A percentile compares a stretch with the other conserved stretches of the same genome.
phyloP scores from a whole-genome alignment of 2,329 filamentous ascomycete species.

The Podosphaera xanthii region DNA sequence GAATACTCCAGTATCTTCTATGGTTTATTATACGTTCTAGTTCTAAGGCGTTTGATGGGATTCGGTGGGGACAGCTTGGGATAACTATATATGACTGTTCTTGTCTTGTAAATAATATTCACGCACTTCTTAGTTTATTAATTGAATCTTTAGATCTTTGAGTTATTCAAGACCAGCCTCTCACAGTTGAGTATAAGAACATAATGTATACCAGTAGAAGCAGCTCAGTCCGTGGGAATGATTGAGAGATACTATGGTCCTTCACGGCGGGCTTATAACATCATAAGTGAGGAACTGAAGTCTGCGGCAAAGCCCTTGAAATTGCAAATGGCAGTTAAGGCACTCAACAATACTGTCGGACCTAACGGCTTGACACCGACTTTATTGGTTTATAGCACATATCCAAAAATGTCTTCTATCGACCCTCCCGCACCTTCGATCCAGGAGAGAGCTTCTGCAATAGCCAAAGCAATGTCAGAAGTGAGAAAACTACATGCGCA shows the following conservation, averaged over 20 bases:
- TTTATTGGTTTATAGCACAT: background rate
- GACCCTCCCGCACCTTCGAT: background rate
- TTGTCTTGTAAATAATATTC: too few relatives aligned
- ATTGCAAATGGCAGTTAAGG: slow-evolving; percentile 1
- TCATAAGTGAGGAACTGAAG: background rate
- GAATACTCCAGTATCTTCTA: too few relatives aligned
- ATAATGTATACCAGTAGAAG: slow-evolving; percentile 2
- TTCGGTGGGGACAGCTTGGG: too few relatives aligned
- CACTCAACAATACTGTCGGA: background rate
- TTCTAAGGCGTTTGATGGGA: too few relatives aligned
- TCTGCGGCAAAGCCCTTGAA: background rate
- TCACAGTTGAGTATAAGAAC: background rate
- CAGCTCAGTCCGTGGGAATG: slow-evolving; percentile 1
- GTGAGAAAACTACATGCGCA: background rate
- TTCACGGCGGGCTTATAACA: background rate
- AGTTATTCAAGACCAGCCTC: too few relatives aligned
- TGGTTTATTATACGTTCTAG: too few relatives aligned
- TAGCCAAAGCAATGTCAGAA: background rate
- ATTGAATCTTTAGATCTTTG: too few relatives aligned
- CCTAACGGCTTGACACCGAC: background rate
- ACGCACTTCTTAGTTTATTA: too few relatives aligned
- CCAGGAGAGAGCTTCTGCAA: background rate
- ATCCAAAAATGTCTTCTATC: background rate
- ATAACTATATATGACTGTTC: too few relatives aligned
- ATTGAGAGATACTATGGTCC: slow-evolving; percentile 1